These are phyloP conservation scores for Rosa multiflora DNA, from an alignment of 306 rosid species.

Conservation along the genomic window DNA sequence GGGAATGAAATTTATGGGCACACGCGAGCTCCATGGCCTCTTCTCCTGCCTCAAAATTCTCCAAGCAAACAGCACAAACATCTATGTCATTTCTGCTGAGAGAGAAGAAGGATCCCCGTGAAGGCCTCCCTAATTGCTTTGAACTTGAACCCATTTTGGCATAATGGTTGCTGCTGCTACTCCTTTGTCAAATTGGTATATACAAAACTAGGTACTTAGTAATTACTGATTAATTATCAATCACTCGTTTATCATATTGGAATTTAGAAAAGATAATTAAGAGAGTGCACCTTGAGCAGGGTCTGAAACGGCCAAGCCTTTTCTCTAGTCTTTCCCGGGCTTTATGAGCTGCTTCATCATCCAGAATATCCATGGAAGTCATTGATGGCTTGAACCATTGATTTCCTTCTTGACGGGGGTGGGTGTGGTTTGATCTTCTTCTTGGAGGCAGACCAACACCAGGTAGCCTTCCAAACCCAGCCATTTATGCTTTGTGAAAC, in stretches of 20 bases:
- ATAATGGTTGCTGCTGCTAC: neutral
- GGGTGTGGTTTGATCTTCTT: constrained; percentile 25
- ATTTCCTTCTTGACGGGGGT: neutral
- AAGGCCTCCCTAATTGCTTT: neutral
- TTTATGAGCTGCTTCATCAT: constrained; percentile 35
- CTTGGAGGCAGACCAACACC: constrained; percentile 52
- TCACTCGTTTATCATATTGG: too few species aligned
- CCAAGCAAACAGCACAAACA: neutral
- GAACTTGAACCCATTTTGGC: neutral
- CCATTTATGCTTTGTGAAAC: constrained; percentile 20
- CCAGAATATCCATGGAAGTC: constrained; percentile 31
- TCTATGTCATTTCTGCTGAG: neutral
- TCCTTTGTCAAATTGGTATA: neutral
- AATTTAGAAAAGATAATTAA: neutral
- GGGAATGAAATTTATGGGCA: neutral
- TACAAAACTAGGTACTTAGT: neutral
- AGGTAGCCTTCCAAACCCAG: constrained; percentile 48
- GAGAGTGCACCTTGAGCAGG: constrained; percentile 39
- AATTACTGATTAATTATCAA: too few species aligned
- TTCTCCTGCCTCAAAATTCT: constrained; percentile 5
- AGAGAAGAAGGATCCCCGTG: constrained; percentile 4
- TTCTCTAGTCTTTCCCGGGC: constrained; percentile 45
- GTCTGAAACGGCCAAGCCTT: constrained; percentile 40
- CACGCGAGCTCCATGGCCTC: neutral
- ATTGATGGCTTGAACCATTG: constrained; percentile 4